phyloP scores from a whole-genome alignment of 2,329 filamentous ascomycete species.

The Sarocladium oryzae region DNA sequence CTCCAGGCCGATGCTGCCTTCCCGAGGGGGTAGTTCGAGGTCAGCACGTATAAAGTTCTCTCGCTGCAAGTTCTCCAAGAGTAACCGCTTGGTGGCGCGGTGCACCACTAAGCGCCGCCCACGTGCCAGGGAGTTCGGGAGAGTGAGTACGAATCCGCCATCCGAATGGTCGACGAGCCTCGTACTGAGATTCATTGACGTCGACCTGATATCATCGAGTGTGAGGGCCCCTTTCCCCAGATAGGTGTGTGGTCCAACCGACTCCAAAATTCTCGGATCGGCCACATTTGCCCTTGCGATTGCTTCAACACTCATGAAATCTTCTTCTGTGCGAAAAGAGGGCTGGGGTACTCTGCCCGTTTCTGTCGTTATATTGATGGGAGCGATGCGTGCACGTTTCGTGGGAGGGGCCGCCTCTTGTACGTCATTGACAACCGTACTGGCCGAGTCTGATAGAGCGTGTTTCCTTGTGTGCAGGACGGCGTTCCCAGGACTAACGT shows the following conservation, averaged over 20 bases:
- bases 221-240: constrained; percentile 27
- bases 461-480: no score
- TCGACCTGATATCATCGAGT: constrained; percentile 17
- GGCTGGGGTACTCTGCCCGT: not conserved
- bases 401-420: not conserved
- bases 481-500: no score
- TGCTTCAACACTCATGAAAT: not conserved
- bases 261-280: constrained; percentile 9
- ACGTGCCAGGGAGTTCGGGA: constrained; percentile 25
- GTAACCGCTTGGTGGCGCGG: constrained; percentile 31
- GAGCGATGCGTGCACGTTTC: not conserved
- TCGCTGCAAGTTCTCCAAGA: constrained; percentile 23
- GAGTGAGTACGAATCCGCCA: constrained; percentile 21
- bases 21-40: constrained; percentile 14
- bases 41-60: constrained; percentile 10
- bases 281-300: not conserved
- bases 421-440: not conserved
- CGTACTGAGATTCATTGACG: constrained; percentile 17
- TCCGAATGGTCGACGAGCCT: constrained; percentile 15
- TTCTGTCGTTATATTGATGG: not conserved
- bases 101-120: constrained; percentile 40
- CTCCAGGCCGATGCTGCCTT: constrained; percentile 38
- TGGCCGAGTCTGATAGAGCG: not conserved
- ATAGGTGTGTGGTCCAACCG: constrained; percentile 21
- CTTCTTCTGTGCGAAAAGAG: not conserved